These are phyloP conservation scores for Pyracantha coccinea DNA, from an alignment of 331 rosid genomes.

Conservation along the genomic window DNA sequence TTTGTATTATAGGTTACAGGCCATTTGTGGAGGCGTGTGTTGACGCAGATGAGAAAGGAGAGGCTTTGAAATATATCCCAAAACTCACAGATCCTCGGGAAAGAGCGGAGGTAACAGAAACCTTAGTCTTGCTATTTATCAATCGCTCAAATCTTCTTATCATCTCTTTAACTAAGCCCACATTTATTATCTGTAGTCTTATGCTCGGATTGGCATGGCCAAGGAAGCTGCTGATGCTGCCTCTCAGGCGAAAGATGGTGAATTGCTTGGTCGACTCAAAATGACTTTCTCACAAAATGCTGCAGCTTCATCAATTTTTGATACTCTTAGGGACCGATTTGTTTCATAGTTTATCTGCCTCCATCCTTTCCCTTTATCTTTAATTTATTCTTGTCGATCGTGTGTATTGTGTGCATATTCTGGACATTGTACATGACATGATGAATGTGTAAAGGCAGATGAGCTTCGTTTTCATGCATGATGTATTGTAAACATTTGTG, in stretches of 20 bases:
- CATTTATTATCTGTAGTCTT: slow-evolving; percentile 47
- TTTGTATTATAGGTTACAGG: slow-evolving; percentile 51
- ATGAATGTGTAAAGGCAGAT: slow-evolving; percentile 6
- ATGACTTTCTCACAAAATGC: slow-evolving; percentile 75
- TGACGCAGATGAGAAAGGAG: slow-evolving; percentile 91
- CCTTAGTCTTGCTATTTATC: neutral
- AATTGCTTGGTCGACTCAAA: slow-evolving; percentile 85
- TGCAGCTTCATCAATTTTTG: slow-evolving; percentile 78
- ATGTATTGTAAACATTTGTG: neutral
- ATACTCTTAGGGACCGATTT: slow-evolving; percentile 76
- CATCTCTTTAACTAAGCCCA: neutral
- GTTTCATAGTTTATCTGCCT: slow-evolving; percentile 33
- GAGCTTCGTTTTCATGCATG: neutral
- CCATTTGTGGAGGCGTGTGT: slow-evolving; percentile 98
- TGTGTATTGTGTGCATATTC: slow-evolving; percentile 13
- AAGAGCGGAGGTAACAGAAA: slow-evolving; percentile 72
- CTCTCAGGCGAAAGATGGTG: slow-evolving; percentile 95
- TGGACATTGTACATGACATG: slow-evolving; percentile 23
- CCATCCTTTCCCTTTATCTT: neutral
- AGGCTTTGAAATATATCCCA: slow-evolving; percentile 91
- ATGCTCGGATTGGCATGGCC: slow-evolving; percentile 93
- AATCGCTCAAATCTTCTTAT: neutral
- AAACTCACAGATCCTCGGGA: slow-evolving; percentile 91
- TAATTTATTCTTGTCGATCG: neutral
- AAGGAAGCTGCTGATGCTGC: slow-evolving; percentile 99